These are phyloP conservation scores for Scytalidium sp. DNA, from an alignment of 2,329 filamentous ascomycete species.

Conservation along the genomic window DNA sequence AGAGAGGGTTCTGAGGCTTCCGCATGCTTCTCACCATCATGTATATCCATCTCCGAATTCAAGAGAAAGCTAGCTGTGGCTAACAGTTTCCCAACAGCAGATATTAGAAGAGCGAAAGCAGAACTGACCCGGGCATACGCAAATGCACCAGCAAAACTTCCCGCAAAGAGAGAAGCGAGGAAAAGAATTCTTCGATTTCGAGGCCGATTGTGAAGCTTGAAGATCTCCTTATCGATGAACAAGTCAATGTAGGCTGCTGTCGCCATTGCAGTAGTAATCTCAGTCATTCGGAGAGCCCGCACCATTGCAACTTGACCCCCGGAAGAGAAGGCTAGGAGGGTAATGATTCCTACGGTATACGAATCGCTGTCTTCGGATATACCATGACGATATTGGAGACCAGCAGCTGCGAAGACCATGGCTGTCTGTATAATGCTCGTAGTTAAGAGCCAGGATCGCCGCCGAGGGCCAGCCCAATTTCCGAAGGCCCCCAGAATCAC, in stretches of 20 bases:
- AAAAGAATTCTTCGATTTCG: conserved; percentile 50
- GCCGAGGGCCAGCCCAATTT: conserved; percentile 47
- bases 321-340: conserved; percentile 50
- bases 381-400: conserved; percentile 39
- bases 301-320: conserved; percentile 59
- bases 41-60: not conserved
- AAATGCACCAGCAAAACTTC: conserved; percentile 49
- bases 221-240: conserved; percentile 50
- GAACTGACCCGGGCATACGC: conserved; percentile 43
- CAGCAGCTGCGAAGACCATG: conserved; percentile 51
- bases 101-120: conserved; percentile 39
- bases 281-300: conserved; percentile 51
- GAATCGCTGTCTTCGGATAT: conserved; percentile 33
- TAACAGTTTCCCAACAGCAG: conserved; percentile 41
- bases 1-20: no score
- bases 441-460: conserved; percentile 50
- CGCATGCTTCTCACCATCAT: not conserved
- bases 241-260: conserved; percentile 62
- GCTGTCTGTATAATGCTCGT: conserved; percentile 53
- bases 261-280: conserved; percentile 64
- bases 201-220: conserved; percentile 43
- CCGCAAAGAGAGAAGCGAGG: conserved; percentile 42
- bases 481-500: conserved; percentile 55
- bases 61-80: conserved; percentile 31
- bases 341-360: conserved; percentile 42